Conservation (phyloP, 2,329 filamentous ascomycete species). For the Chaetomium sp. region DNA sequence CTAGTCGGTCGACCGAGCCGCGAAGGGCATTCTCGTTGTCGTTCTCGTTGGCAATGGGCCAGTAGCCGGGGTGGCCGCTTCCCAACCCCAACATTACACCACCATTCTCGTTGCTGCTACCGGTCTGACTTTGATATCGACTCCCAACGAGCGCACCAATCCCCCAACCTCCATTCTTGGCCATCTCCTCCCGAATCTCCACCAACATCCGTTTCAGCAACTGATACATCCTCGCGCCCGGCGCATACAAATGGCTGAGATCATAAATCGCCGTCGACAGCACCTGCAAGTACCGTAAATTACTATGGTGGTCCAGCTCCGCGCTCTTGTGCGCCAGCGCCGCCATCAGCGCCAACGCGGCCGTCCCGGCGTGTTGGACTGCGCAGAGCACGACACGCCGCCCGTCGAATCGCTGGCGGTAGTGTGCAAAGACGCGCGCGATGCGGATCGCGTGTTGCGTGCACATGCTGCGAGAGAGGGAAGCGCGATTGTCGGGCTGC, state of each 20-base stretch:
- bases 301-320: slow-evolving; percentile 33
- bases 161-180: slow-evolving; percentile 15
- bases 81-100: slow-evolving; percentile 4
- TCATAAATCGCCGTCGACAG: slow-evolving; percentile 45
- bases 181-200: slow-evolving; percentile 36
- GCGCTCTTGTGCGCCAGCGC: slow-evolving; percentile 35
- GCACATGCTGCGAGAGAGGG: slow-evolving; percentile 45
- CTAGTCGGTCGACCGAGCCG: not conserved
- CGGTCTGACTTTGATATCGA: slow-evolving; percentile 8
- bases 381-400: slow-evolving; percentile 45
- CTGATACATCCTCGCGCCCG: slow-evolving; percentile 47
- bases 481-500: slow-evolving; percentile 28
- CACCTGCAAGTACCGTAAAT: slow-evolving; percentile 45
- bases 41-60: not conserved
- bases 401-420: slow-evolving; percentile 45
- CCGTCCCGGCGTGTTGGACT: slow-evolving; percentile 49
- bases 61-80: not conserved
- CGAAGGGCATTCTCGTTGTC: not conserved
- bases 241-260: slow-evolving; percentile 47
- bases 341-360: slow-evolving; percentile 48
- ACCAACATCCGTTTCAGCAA: slow-evolving; percentile 47
- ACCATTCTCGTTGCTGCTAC: not conserved
- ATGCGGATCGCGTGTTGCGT: slow-evolving; percentile 49
- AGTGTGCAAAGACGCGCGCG: slow-evolving; percentile 48
- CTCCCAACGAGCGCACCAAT: slow-evolving; percentile 6